A percentile compares a stretch with the other conserved stretches of the same genome.
These are phyloP conservation scores for Mycena citricolor DNA, from an alignment of 1,284 basidiomycete species.

Conservation along the genomic window DNA sequence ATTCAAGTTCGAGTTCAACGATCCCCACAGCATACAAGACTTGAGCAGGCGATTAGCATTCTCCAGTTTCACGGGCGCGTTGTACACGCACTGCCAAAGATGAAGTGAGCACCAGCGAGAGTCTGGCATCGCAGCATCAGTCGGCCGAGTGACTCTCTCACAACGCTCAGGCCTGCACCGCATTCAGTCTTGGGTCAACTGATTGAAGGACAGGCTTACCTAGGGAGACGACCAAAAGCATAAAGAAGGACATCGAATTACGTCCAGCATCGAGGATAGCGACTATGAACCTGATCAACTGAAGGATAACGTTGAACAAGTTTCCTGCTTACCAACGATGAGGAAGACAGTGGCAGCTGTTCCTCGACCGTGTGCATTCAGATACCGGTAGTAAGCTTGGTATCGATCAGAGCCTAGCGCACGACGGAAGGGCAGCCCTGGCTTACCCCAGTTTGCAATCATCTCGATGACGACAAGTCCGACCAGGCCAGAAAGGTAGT, in stretches of 20 bases:
- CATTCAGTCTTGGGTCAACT: too few species aligned
- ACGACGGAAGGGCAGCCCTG: neutral
- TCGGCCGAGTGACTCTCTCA: conserved; percentile 74
- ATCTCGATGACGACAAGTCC: conserved; percentile 92
- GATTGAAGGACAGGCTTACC: too few species aligned
- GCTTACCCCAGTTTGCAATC: conserved; percentile 81
- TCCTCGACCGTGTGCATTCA: conserved; percentile 84
- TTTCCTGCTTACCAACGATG: conserved; percentile 64
- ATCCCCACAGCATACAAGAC: conserved; percentile 91
- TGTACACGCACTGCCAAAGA: conserved; percentile 79
- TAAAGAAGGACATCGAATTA: conserved; percentile 93
- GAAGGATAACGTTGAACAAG: neutral
- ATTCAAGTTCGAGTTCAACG: conserved; percentile 88
- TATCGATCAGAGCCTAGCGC: conserved; percentile 2
- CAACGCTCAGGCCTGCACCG: conserved; percentile 72
- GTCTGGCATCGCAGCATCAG: conserved; percentile 80
- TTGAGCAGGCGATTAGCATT: conserved; percentile 31
- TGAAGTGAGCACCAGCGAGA: conserved; percentile 81
- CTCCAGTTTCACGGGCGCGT: conserved; percentile 4
- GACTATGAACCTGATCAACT: conserved; percentile 42
- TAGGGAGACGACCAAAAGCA: conserved; percentile 88
- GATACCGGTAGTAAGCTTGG: conserved; percentile 81
- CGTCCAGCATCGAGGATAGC: conserved; percentile 91
- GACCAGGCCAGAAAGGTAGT: conserved; percentile 92
- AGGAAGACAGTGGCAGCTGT: conserved; percentile 79